A percentile compares a stretch with the other conserved stretches of the same genome.
Evolutionary conservation across 1,139 yeast genomes (phyloP).

Genomic region (Geotrichum cucujoidarum): DNA sequence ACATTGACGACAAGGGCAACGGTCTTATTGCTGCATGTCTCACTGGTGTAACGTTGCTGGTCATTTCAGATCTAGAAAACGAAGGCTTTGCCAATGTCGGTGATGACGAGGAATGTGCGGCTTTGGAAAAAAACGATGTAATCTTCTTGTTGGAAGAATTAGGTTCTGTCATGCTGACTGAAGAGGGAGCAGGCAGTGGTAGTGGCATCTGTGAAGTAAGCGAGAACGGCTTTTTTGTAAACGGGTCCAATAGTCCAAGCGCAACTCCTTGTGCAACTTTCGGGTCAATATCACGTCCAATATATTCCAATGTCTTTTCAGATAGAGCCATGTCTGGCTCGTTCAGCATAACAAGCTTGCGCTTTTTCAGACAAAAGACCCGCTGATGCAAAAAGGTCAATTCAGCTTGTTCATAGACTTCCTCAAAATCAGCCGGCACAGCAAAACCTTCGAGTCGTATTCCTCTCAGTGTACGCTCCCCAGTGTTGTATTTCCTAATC

Average conservation of each 20-base stretch:
- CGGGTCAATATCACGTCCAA: constrained; percentile 51
- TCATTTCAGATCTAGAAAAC: background rate
- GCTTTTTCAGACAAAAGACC: constrained; percentile 64
- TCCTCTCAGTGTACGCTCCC: constrained; percentile 53
- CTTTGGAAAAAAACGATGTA: constrained; percentile 12
- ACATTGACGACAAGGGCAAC: too few species aligned
- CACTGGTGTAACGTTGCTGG: background rate
- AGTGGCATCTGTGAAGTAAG: background rate
- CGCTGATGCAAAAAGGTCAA: constrained; percentile 82
- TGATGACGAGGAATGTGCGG: constrained; percentile 9
- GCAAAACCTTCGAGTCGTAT: constrained; percentile 55
- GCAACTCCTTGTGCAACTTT: constrained; percentile 56
- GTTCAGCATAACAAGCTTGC: constrained; percentile 52
- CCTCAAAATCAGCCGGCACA: constrained; percentile 55
- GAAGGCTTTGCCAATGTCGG: background rate
- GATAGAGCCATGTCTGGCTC: constrained; percentile 42
- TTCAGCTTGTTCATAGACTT: constrained; percentile 62
- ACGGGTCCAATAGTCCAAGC: constrained; percentile 62
- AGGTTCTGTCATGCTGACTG: background rate
- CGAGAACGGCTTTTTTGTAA: constrained; percentile 42
- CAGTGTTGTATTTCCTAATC: constrained; percentile 48
- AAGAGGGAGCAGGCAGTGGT: constrained; percentile 5
- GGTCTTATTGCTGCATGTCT: background rate
- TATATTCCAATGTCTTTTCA: constrained; percentile 49
- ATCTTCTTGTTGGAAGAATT: constrained; percentile 2